Percentiles rank a stretch among this genome's conserved stretches.
phyloP scores from a whole-genome alignment of 1,139 yeast genomes.

The Geotrichum phurueaensis region DNA sequence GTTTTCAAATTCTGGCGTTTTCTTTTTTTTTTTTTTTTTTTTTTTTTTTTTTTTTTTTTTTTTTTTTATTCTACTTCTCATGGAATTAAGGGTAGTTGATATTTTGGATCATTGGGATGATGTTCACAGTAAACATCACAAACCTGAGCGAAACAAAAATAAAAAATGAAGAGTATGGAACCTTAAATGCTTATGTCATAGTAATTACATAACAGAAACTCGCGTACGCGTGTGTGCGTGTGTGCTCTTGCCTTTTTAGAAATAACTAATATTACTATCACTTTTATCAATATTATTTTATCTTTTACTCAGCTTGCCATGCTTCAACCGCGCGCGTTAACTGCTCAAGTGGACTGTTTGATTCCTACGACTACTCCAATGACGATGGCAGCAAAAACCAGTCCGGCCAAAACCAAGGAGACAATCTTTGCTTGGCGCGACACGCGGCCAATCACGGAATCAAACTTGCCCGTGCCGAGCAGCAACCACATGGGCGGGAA shows the following conservation, averaged over 20 bases:
- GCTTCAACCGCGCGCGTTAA: not conserved
- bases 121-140: not conserved
- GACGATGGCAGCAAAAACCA: conserved; percentile 5
- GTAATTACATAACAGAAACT: not conserved
- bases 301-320: not conserved
- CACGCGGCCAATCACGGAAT: conserved; percentile 11
- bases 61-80: too few relatives aligned
- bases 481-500: conserved; percentile 19
- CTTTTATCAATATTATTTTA: too few relatives aligned
- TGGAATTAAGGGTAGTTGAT: not conserved
- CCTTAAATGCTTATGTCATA: not conserved
- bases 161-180: not conserved
- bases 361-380: conserved; percentile 10
- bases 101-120: not conserved
- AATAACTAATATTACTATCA: not conserved
- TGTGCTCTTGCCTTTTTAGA: not conserved
- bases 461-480: conserved; percentile 15
- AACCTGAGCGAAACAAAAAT: not conserved
- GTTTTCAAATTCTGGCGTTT: not conserved
- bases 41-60: too few relatives aligned
- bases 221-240: not conserved
- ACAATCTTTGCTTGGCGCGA: conserved; percentile 9
- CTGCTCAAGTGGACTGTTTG: not conserved
- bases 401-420: conserved; percentile 9
- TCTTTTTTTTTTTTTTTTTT: not conserved